These are phyloP conservation scores for Leucogyrophana mollusca DNA, from an alignment of 768 basidiomycete genomes.

Conservation along the genomic window DNA sequence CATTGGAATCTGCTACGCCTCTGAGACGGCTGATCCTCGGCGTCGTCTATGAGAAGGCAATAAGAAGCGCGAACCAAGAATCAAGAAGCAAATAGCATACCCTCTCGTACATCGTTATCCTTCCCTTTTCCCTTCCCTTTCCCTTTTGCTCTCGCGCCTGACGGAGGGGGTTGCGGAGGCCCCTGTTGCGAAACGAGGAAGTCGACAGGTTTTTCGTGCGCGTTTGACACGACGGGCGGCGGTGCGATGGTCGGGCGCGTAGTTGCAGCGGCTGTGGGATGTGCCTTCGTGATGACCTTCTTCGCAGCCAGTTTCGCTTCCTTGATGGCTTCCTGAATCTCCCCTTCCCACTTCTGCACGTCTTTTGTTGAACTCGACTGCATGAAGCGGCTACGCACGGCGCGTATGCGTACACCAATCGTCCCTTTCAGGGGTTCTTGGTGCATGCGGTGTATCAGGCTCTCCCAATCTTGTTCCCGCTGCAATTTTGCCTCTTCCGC, in stretches of 20 bases:
- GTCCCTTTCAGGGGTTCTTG: slow-evolving; percentile 50
- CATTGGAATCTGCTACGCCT: slow-evolving; percentile 76
- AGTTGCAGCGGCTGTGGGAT: slow-evolving; percentile 18
- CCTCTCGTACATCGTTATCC: slow-evolving; percentile 27
- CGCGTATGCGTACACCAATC: slow-evolving; percentile 48
- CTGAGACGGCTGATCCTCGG: slow-evolving; percentile 9
- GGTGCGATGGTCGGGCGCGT: slow-evolving; percentile 17
- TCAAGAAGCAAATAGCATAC: background rate
- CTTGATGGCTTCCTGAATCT: slow-evolving; percentile 53
- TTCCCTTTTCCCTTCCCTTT: slow-evolving; percentile 27
- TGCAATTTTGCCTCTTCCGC: slow-evolving; percentile 58
- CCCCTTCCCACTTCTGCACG: slow-evolving; percentile 58
- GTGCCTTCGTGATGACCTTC: slow-evolving; percentile 39
- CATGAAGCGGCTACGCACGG: slow-evolving; percentile 56
- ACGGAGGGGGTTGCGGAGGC: slow-evolving; percentile 33
- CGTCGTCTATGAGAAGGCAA: slow-evolving; percentile 3
- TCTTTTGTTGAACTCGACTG: slow-evolving; percentile 54
- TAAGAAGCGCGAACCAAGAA: slow-evolving; percentile 2
- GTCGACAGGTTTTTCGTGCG: slow-evolving; percentile 51
- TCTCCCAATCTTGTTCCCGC: slow-evolving; percentile 67
- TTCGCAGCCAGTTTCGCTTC: slow-evolving; percentile 52
- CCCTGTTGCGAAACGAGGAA: slow-evolving; percentile 52
- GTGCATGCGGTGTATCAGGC: slow-evolving; percentile 53
- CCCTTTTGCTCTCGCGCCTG: slow-evolving; percentile 33
- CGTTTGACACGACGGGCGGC: slow-evolving; percentile 40